Base-by-base conservation (phyloP, 2,329 filamentous ascomycete genomes). In the Colletotrichum costaricense region DNA sequence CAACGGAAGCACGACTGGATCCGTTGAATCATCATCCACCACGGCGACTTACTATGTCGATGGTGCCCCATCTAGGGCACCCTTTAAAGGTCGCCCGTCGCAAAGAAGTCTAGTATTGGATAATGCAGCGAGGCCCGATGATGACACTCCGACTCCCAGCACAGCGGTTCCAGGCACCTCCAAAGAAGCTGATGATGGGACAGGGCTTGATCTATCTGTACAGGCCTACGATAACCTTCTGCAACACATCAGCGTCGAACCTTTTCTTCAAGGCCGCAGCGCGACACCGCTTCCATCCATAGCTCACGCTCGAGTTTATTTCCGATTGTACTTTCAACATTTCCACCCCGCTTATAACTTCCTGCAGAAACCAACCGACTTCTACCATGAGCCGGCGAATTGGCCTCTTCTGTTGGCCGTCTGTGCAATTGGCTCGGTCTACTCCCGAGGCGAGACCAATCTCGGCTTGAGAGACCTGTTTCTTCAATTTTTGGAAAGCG, bases 341-440 rank as follows among this genome's bases (percentile, higher is more conserved):
- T 73, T 73, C 33, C 67, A 73, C 57, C 71, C 71, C 12, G 33
- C 71, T 4, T 63, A 66, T 8, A 62, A 67, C 7, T 70, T 73
- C n/a, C 24, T 70, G 2, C 54, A 60, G 26, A 46, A 55, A 7
- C 22, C 38, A 3, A 3, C 38, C 38, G 16, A 24, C 12, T 54
- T 14, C 4, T 54, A 24, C 5, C 19, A 54, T 9, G 49, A 54
- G 12, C 49, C 49, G 14, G 8, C 49, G 1, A 14, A 24, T 24
- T 54, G 49, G 49, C 49, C 9, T 4, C 49, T 54, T 6, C 4
- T 54, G 6, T 54, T 54, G 22, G 49, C 49, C 11, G 22, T 54
- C 49, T n/a, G n/a, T 5, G 4, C 49, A 14, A 11, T 24, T 54
- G 49, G 49, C 22, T 54, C 49, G 8, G n/a, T n/a, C 4, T 54